phyloP scores from a whole-genome alignment of 495 filamentous ascomycete species.

The Penicillium verhagenii region DNA sequence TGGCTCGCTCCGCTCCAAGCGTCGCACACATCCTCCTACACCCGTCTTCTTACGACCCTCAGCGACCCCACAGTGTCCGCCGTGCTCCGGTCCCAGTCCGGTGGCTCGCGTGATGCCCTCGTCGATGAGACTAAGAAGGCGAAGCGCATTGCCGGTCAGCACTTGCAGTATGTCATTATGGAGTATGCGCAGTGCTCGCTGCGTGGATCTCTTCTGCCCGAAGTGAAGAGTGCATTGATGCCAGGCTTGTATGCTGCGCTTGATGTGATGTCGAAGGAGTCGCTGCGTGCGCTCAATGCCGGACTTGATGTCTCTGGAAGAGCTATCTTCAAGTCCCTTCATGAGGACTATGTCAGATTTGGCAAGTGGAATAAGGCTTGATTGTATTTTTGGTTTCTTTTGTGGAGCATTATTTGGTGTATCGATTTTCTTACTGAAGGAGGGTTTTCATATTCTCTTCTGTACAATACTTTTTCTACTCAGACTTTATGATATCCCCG shows the following conservation, averaged over 20 bases:
- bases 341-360: conserved; percentile 65
- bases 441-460: conserved; percentile 4
- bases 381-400: conserved; percentile 3
- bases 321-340: conserved; percentile 70
- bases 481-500: conserved; percentile 32
- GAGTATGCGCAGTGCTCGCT: conserved; percentile 70
- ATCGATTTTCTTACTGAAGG: conserved; percentile 1
- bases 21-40: conserved; percentile 59
- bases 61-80: conserved; percentile 77
- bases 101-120: conserved; percentile 46
- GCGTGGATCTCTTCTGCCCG: conserved; percentile 48
- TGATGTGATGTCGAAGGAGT: conserved; percentile 64
- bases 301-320: conserved; percentile 65
- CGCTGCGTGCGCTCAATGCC: conserved; percentile 64
- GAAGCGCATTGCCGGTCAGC: conserved; percentile 69
- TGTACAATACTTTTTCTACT: conserved; percentile 21
- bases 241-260: conserved; percentile 71
- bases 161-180: conserved; percentile 70
- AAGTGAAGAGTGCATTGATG: conserved; percentile 66
- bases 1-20: conserved; percentile 49
- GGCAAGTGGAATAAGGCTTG: conserved; percentile 66
- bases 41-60: conserved; percentile 71
- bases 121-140: conserved; percentile 76
- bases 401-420: neutral
- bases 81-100: conserved; percentile 51